A percentile compares a stretch with the other conserved stretches of the same genome.
Evolutionary conservation across 2,329 filamentous ascomycete species (phyloP).

Genomic region (Lecanicillium sp.): DNA sequence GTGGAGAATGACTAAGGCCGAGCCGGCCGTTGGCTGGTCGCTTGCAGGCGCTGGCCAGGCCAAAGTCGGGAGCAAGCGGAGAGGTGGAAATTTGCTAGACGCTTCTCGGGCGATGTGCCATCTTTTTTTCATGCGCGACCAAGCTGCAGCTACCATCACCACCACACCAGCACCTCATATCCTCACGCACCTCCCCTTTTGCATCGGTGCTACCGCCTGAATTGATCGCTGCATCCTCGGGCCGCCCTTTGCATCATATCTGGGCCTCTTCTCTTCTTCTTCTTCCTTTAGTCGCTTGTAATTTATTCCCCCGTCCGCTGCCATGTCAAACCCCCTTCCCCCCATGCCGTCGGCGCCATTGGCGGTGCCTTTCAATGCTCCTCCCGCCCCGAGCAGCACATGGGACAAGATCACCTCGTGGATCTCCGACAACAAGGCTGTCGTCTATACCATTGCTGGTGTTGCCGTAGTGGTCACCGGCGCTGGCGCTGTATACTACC

Average conservation of each 20-base stretch:
- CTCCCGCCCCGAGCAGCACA: conserved; percentile 50
- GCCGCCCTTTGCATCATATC: neutral
- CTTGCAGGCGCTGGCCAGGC: too few relatives aligned
- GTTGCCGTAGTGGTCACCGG: conserved; percentile 87
- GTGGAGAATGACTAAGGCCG: conserved; percentile 3
- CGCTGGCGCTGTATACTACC: conserved; percentile 88
- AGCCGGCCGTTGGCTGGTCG: conserved; percentile 6
- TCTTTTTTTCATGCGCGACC: conserved; percentile 8
- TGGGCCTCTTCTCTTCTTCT: conserved; percentile 15
- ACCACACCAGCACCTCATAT: conserved; percentile 2
- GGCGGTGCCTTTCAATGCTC: conserved; percentile 40
- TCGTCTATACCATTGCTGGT: conserved; percentile 93
- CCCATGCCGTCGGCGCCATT: conserved; percentile 37
- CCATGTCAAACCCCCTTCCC: conserved; percentile 39
- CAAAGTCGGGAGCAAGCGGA: neutral
- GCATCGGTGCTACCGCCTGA: neutral
- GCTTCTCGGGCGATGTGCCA: conserved; percentile 1
- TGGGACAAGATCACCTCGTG: conserved; percentile 89
- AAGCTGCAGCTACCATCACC: conserved; percentile 4
- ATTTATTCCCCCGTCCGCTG: conserved; percentile 13
- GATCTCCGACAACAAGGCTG: conserved; percentile 91
- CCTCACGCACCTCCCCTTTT: conserved; percentile 5
- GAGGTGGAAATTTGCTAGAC: conserved; percentile 6
- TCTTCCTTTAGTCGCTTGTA: conserved; percentile 13
- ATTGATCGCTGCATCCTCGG: conserved; percentile 6